Evolutionary conservation across 225 moss, liverwort and hornwort species (phyloP).

Genomic region (Ulota crispa): DNA sequence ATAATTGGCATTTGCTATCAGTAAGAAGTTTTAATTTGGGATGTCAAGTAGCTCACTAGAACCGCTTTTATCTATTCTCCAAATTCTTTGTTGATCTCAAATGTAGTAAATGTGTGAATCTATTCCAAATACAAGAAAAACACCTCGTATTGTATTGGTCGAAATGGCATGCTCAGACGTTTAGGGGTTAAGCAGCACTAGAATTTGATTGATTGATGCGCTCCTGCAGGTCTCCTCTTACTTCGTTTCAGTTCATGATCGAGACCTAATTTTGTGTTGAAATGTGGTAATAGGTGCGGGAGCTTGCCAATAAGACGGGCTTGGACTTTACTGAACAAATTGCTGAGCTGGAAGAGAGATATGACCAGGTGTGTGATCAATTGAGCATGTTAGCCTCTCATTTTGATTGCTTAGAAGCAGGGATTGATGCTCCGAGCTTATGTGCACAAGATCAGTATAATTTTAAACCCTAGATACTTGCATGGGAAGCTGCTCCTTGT

Average conservation of each 20-base stretch:
- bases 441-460: not conserved
- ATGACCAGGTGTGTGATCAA: conserved; percentile 70
- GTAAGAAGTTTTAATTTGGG: no score
- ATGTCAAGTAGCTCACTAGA: no score
- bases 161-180: no score
- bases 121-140: no score
- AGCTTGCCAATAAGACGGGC: conserved; percentile 94
- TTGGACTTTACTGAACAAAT: conserved; percentile 97
- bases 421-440: not conserved
- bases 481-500: not conserved
- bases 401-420: not conserved
- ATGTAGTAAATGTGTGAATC: no score
- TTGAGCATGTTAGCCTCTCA: not conserved
- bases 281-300: conserved; percentile 63
- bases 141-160: no score
- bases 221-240: no score
- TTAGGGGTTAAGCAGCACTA: no score
- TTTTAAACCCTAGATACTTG: not conserved
- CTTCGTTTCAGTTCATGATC: not conserved
- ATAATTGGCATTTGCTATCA: no score
- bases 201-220: no score
- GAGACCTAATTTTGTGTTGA: conserved; percentile 1
- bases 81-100: no score
- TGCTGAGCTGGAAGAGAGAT: conserved; percentile 89
- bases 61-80: no score